Percentiles rank a stretch among this genome's conserved stretches.
Conservation (phyloP, 2,329 filamentous ascomycete genomes). For the Talaromyces sp. region DNA sequence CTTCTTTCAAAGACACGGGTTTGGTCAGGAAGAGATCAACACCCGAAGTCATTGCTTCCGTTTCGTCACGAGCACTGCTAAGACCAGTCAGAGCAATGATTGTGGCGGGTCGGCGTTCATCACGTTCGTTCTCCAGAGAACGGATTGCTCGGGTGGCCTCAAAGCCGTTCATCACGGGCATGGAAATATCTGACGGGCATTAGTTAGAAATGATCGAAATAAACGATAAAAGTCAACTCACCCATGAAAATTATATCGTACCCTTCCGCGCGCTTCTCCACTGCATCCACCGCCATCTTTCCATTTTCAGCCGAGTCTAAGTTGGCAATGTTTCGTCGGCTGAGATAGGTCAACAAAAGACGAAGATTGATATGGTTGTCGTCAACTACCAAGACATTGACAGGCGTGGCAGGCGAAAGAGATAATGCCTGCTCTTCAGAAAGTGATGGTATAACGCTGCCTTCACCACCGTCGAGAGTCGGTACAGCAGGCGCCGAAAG, state of each 20-base stretch:
- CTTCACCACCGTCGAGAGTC: not conserved
- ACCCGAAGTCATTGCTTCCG: constrained; percentile 44
- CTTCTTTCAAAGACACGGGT: constrained; percentile 47
- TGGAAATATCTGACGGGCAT: constrained; percentile 40
- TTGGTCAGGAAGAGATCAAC: constrained; percentile 51
- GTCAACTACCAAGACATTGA: constrained; percentile 45
- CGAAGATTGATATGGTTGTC: constrained; percentile 49
- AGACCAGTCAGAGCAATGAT: constrained; percentile 50
- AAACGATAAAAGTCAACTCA: constrained; percentile 17
- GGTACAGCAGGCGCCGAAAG: constrained; percentile 12
- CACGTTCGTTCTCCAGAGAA: constrained; percentile 38
- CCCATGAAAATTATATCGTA: constrained; percentile 50
- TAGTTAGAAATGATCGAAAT: not conserved
- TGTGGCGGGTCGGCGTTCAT: constrained; percentile 33
- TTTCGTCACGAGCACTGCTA: constrained; percentile 45
- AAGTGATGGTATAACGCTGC: not conserved
- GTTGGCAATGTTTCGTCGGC: constrained; percentile 36
- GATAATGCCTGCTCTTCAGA: not conserved
- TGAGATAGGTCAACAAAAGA: constrained; percentile 46
- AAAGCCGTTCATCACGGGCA: constrained; percentile 52
- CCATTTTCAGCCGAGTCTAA: constrained; percentile 46
- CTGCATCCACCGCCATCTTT: constrained; percentile 43
- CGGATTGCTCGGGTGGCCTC: constrained; percentile 50
- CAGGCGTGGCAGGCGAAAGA: constrained; percentile 8
- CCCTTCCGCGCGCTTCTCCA: constrained; percentile 32